Evolutionary conservation across 2,329 filamentous ascomycete species (phyloP).

Genomic region (Leptodontidium sp.): DNA sequence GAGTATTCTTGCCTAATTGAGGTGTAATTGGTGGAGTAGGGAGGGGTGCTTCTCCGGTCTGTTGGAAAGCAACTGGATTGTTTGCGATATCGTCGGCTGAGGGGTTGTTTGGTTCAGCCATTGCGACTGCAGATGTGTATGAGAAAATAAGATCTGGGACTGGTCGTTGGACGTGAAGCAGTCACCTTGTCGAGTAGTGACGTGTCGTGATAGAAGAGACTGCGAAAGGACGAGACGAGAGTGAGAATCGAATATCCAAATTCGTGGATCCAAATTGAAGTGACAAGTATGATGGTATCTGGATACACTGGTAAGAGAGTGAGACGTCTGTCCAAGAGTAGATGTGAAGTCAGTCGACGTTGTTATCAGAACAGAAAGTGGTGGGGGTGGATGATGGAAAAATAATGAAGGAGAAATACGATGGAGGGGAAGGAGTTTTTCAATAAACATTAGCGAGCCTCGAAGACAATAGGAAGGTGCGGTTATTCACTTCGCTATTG

Average conservation of each 20-base stretch:
- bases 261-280: not conserved
- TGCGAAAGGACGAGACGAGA: not conserved
- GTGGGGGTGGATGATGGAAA: not conserved
- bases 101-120: not conserved
- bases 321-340: not conserved
- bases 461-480: conserved; percentile 8
- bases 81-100: not conserved
- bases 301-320: not conserved
- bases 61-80: not conserved
- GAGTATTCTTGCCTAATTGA: not conserved
- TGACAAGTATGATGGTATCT: not conserved
- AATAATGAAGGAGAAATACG: not conserved
- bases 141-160: not conserved
- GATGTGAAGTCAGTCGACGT: not conserved
- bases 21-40: not conserved
- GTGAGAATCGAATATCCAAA: not conserved
- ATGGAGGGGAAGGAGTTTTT: not conserved
- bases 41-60: not conserved
- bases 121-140: not conserved
- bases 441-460: not conserved
- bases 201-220: not conserved
- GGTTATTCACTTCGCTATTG: not conserved
- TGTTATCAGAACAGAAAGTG: not conserved
- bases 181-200: not conserved
- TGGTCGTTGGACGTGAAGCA: not conserved